A percentile compares a stretch with the other conserved stretches of the same genome.
Evolutionary conservation across 1,284 basidiomycete species (phyloP).

Genomic region (Irpex sp.): DNA sequence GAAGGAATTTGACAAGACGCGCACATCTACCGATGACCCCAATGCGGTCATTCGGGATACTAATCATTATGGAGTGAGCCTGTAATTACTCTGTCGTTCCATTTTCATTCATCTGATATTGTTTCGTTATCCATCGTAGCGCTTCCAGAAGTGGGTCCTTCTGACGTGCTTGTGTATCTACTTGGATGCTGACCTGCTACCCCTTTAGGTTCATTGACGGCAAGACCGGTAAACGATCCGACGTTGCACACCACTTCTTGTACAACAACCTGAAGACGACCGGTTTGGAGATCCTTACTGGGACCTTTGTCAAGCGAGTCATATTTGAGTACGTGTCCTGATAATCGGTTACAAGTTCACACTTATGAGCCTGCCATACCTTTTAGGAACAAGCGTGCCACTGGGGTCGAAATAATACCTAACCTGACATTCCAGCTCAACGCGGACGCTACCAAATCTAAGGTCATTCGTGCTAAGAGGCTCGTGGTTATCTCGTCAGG

Average conservation of each 20-base stretch:
- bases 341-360: too few relatives aligned
- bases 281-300: constrained; percentile 22
- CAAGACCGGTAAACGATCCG: constrained; percentile 52
- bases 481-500: constrained; percentile 49
- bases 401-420: constrained; percentile 52
- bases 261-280: constrained; percentile 39
- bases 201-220: constrained; percentile 47
- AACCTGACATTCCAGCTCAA: constrained; percentile 29
- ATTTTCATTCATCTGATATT: not conserved
- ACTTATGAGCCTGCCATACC: not conserved
- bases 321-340: constrained; percentile 20
- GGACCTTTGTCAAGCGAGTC: constrained; percentile 25
- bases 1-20: constrained; percentile 16
- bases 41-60: constrained; percentile 21
- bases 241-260: constrained; percentile 53
- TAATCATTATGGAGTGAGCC: constrained; percentile 25
- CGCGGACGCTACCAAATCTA: constrained; percentile 15
- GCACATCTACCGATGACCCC: constrained; percentile 18
- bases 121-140: not conserved
- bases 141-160: constrained; percentile 23
- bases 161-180: constrained; percentile 11
- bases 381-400: constrained; percentile 45
- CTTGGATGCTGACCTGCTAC: not conserved
- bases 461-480: constrained; percentile 34
- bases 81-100: constrained; percentile 2